Evolutionary conservation across 2,329 filamentous ascomycete species (phyloP), one percentile per base, ranked within the genome.

Genomic region (Exophiala mesophila): DNA sequence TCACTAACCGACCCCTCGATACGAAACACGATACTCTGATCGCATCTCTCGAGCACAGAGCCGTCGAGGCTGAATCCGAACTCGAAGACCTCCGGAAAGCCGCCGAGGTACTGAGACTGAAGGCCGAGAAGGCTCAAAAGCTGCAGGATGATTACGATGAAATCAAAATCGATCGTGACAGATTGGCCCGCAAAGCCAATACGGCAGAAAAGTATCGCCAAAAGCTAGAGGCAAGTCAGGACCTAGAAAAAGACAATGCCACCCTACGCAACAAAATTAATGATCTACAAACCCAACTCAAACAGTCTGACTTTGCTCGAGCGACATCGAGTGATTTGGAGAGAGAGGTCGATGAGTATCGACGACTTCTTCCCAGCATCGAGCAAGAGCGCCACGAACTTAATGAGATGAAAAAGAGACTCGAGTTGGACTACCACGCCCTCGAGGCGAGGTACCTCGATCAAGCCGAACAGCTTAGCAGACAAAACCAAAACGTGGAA

Each of bases 1-100:
- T 61, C 59, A 38, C 67, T 63, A 51, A 62, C 28, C 38, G 47
- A 16, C 28, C 46, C 65, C 83, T 53, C 70, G 81, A 64, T 4
- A 61, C 63, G 23, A 65, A 87, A 54, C 80, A 84, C 55, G 81
- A 86, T 59, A 74, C 82, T 44, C 69, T 87, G 36, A 88, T 89
- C 57, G 78, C 80, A 28, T 75, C 71, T 17, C 77, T 87, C 53
- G 85, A 89, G 59, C 73, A 74, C 15, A 76, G 85, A 53, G 64
- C 82, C 8, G 76, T 83, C 43, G 69, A 73, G 21, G 55, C 64
- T 20, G 64, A 70, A 44, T 60, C 67, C 42, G 65, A 70, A 45
- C 62, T 68, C 5, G 66, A 68, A 47, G 63, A 63, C 19, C 54
- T 71, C 19, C 61, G 63, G 15, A 70, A 69, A 62, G 63, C 60